These are phyloP conservation scores for Neofusicoccum kwambonambiense DNA, from an alignment of 2,329 filamentous ascomycete genomes.

Conservation along the genomic window DNA sequence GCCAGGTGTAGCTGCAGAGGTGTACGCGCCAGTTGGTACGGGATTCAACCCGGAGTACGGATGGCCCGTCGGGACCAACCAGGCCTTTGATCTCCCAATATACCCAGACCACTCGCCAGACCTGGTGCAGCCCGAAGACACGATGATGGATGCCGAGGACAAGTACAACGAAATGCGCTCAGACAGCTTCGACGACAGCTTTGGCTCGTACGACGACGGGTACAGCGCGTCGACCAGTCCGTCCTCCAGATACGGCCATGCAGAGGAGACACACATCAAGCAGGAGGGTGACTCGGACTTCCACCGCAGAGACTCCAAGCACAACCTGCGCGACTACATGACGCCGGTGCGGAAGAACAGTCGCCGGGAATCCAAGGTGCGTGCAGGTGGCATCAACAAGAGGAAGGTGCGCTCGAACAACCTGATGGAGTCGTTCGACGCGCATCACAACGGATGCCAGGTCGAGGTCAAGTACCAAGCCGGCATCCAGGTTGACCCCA, in stretches of 20 bases:
- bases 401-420: slow-evolving; percentile 14
- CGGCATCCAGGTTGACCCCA: slow-evolving; percentile 21
- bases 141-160: slow-evolving; percentile 23
- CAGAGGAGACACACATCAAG: slow-evolving; percentile 21
- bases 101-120: slow-evolving; percentile 17
- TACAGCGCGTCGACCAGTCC: slow-evolving; percentile 20
- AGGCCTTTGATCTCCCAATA: slow-evolving; percentile 15
- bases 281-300: slow-evolving; percentile 25
- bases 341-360: slow-evolving; percentile 18
- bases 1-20: slow-evolving; percentile 16
- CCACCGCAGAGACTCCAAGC: slow-evolving; percentile 23
- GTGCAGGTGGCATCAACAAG: slow-evolving; percentile 6
- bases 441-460: slow-evolving; percentile 13
- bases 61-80: background rate
- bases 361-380: slow-evolving; percentile 10
- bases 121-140: slow-evolving; percentile 22
- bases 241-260: slow-evolving; percentile 24
- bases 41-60: slow-evolving; percentile 17
- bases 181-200: slow-evolving; percentile 19
- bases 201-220: slow-evolving; percentile 16
- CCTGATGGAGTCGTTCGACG: slow-evolving; percentile 14
- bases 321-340: slow-evolving; percentile 27
- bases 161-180: slow-evolving; percentile 16
- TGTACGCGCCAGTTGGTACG: slow-evolving; percentile 11
- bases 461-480: slow-evolving; percentile 17